Percentiles rank a stretch among this genome's conserved stretches.
Evolutionary conservation across 2,329 filamentous ascomycete species (phyloP).

Genomic region (Myriosclerotinia scirpicola): DNA sequence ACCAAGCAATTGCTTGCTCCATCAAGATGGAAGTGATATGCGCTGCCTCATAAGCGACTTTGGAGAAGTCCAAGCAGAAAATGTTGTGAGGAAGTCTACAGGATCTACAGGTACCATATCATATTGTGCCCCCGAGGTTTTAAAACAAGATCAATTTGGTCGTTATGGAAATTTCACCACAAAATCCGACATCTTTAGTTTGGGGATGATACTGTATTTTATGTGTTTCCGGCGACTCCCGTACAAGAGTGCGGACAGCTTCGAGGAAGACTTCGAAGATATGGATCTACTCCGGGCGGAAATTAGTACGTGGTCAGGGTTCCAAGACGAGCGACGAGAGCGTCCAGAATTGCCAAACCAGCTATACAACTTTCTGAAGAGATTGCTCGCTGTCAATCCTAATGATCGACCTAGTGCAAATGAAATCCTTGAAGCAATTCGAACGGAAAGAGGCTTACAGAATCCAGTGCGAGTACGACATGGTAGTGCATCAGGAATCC

Average conservation of each 20-base stretch:
- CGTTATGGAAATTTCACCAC: constrained; percentile 90
- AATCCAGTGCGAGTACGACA: constrained; percentile 34
- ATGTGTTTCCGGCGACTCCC: constrained; percentile 92
- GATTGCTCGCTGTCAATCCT: constrained; percentile 75
- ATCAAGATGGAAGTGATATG: constrained; percentile 67
- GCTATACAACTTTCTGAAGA: constrained; percentile 81
- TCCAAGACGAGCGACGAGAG: constrained; percentile 71
- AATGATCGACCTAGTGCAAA: constrained; percentile 76
- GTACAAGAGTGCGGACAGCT: constrained; percentile 77
- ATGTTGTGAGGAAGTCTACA: constrained; percentile 79
- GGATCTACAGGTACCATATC: constrained; percentile 95
- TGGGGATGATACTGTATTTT: constrained; percentile 98
- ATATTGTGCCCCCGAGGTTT: constrained; percentile 93
- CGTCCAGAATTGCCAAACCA: constrained; percentile 81
- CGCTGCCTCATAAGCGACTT: constrained; percentile 94
- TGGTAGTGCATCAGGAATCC: constrained; percentile 32
- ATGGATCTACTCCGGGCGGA: constrained; percentile 81
- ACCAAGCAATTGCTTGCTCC: constrained; percentile 90
- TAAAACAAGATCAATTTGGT: constrained; percentile 67
- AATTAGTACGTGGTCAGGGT: constrained; percentile 84
- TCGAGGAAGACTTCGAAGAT: constrained; percentile 91
- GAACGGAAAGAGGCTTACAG: constrained; percentile 39
- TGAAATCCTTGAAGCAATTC: constrained; percentile 64
- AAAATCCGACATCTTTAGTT: constrained; percentile 96
- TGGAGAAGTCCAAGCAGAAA: constrained; percentile 88